Evolutionary conservation across 208 protist species (phyloP).

Genomic region (Porcisia hertigi): DNA sequence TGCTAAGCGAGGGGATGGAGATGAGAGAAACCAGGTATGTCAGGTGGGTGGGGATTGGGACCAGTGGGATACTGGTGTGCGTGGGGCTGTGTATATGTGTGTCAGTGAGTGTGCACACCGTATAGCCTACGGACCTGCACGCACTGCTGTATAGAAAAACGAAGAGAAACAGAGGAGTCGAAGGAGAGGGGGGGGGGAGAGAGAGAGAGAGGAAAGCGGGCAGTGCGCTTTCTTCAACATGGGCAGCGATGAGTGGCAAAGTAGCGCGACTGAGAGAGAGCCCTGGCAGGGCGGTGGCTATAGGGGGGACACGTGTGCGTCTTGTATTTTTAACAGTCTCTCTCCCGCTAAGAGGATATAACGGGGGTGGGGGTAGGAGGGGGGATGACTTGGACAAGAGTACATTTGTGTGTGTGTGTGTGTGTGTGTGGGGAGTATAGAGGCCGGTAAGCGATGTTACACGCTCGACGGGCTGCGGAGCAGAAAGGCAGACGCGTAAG

Average conservation of each 20-base stretch:
- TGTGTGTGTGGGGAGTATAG: no score
- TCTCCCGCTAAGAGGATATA: no score
- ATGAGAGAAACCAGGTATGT: neutral
- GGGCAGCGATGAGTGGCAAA: neutral
- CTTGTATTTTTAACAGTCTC: no score
- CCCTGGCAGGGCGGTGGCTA: no score
- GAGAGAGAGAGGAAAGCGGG: neutral
- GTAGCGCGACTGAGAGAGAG: neutral
- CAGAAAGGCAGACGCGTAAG: neutral
- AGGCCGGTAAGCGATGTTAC: neutral
- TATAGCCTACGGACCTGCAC: neutral
- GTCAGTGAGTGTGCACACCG: neutral
- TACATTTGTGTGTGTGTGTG: no score
- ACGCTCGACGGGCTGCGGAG: neutral
- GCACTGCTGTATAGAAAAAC: neutral
- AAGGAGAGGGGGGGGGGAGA: neutral
- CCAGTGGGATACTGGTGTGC: neutral
- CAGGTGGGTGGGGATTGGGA: neutral
- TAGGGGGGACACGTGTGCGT: no score
- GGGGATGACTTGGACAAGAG: no score
- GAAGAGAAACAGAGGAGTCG: neutral
- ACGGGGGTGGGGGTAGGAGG: no score
- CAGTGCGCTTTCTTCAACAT: neutral
- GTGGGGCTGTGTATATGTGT: neutral
- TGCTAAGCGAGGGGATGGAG: neutral